Evolutionary conservation across 2,329 filamentous ascomycete species (phyloP).

Genomic region (Truncatella angustata): DNA sequence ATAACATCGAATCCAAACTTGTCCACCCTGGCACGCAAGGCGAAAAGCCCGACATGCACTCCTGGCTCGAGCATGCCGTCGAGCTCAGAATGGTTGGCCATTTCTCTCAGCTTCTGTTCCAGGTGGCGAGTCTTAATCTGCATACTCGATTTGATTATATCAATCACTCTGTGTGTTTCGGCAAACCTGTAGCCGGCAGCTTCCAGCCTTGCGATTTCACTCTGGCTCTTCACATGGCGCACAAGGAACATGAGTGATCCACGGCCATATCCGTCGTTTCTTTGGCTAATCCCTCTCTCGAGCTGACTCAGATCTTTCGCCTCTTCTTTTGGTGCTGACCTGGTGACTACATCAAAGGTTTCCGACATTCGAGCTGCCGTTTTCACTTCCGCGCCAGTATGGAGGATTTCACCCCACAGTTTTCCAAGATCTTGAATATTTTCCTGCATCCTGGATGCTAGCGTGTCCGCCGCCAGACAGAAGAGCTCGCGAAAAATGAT

Average conservation of each 20-base stretch:
- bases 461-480: constrained; percentile 53
- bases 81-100: background rate
- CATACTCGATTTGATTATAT: background rate
- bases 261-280: background rate
- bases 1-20: constrained; percentile 1
- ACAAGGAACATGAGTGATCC: constrained; percentile 2
- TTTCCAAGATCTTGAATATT: constrained; percentile 1
- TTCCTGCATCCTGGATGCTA: background rate
- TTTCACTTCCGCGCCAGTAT: background rate
- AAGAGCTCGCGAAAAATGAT: constrained; percentile 66
- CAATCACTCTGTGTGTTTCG: background rate
- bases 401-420: constrained; percentile 1
- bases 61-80: background rate
- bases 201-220: background rate
- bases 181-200: background rate
- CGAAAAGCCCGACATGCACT: background rate
- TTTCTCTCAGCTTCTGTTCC: background rate
- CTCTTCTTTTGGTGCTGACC: background rate
- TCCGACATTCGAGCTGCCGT: background rate
- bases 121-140: constrained; percentile 1
- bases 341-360: background rate
- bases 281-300: background rate
- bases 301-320: background rate
- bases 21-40: background rate
- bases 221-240: background rate